These are phyloP conservation scores for Physcomitrium patens DNA, from an alignment of 225 moss, liverwort and hornwort species.

Conservation along the genomic window DNA sequence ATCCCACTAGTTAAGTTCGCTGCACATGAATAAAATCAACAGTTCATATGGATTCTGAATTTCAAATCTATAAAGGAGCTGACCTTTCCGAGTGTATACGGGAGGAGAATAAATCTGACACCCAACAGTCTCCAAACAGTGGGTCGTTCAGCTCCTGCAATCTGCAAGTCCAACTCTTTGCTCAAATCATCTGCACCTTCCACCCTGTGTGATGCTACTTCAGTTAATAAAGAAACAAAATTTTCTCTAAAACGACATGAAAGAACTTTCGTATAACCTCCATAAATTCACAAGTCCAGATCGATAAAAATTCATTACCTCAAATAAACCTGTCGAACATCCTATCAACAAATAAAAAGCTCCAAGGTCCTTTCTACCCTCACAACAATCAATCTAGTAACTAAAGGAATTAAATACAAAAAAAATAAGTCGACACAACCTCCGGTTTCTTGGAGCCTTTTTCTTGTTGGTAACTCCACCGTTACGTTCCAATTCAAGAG, in stretches of 20 bases:
- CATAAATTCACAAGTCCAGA: slow-evolving; percentile 1
- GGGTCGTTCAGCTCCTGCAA: slow-evolving; percentile 87
- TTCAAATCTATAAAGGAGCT: slow-evolving; percentile 10
- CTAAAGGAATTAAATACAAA: not conserved
- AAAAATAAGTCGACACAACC: slow-evolving; percentile 26
- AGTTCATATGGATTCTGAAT: slow-evolving; percentile 3
- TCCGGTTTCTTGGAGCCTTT: slow-evolving; percentile 71
- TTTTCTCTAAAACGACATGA: slow-evolving; percentile 10
- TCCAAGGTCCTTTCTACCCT: too few species aligned
- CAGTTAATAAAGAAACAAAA: slow-evolving; percentile 12
- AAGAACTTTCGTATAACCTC: slow-evolving; percentile 7
- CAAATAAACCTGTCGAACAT: not conserved
- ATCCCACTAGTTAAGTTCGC: not conserved
- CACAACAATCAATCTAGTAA: not conserved
- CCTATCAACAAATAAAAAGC: too few species aligned
- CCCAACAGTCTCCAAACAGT: slow-evolving; percentile 79
- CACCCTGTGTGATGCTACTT: slow-evolving; percentile 52
- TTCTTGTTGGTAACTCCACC: slow-evolving; percentile 74
- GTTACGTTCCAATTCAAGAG: slow-evolving; percentile 91
- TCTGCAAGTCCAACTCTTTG: slow-evolving; percentile 90
- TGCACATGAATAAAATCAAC: not conserved
- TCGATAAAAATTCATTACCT: not conserved
- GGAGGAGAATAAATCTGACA: slow-evolving; percentile 76
- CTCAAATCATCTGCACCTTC: slow-evolving; percentile 70
- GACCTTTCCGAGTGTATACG: slow-evolving; percentile 88